Evolutionary conservation across 2,329 filamentous ascomycete genomes (phyloP), one percentile per base, ranked within the genome.

Genomic region (Penicillium sumatraense): DNA sequence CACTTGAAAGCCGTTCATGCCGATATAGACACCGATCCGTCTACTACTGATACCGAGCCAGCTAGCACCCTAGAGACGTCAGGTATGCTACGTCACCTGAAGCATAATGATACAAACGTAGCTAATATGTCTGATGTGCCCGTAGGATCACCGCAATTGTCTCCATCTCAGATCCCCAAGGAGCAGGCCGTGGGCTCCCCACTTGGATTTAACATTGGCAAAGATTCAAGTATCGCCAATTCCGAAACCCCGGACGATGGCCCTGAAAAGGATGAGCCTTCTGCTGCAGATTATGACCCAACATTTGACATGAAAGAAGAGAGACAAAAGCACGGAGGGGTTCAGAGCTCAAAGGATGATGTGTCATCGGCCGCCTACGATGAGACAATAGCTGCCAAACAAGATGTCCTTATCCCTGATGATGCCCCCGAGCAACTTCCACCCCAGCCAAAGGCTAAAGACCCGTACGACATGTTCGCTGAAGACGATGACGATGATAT

Each of bases 261-360:
- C 61, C 73, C 75, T 59, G 83, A 86, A 42, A 83, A 83, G 50
- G 88, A 95, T 66, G 91, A 89, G 6, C 89, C 90, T 5, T 96
- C 92, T n/a, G 93, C 93, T 42, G 92, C 91, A 56, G 91, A 96
- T 72, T 96, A 96, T 71, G 91, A 96, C 68, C 93, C 93, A 1
- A 95, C 88, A 1, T 81, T 87, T 63, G 93, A 97, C 69, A 95
- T 93, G 89, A 82, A 89, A 71, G 90, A 96, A 72, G 92, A 96
- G 64, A 86, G 86, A 66, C 81, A 86, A 56, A 86, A 88, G 53
- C 86, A 90, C 66, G 86, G 87, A 21, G 44, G 54, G 61, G 81
- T 86, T 64, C 83, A 87, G 56, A 81, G 86, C 57, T 81, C 82
- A 49, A 83, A 84, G 53, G 80, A 81, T 33, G 81, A 84, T 35